Base-by-base conservation (phyloP, 148 eudicot genomes). In the Heliamphora exappendiculata region DNA sequence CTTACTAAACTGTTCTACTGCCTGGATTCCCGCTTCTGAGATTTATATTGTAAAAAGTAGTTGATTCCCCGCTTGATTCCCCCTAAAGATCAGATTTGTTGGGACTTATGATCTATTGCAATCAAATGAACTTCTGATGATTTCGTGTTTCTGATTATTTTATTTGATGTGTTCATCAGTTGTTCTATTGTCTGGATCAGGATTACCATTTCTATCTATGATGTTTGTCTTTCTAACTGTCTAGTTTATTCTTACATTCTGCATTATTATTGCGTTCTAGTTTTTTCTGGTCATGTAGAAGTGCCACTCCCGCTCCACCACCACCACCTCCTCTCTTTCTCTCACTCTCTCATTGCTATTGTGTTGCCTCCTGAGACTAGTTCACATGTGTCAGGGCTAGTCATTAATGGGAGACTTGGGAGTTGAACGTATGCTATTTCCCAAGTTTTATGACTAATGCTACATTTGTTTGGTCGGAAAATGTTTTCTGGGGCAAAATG, bases 11-110 rank as follows among this genome's bases (percentile, higher is more conserved):
- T 67, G 49, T 67, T 41, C 28, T 67, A 28, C 70, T 22, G 49
- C 37, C 36, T 44, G 36, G 22, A 69, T 11, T 37, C 47, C 22
- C 47, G 36, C n/a, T 13, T 47, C 20, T 5, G 34, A 49, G 55
- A 45, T 69, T 67, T n/a, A 22, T 67, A 66, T 66, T 66, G 71
- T 51, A 39, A 69, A 6, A 65, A 65, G 10, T 1, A 65, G 45
- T 10, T 67, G 17, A 4, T 37, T 13, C 17, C 1, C 50, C 16
- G 4, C 71, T 42, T 41, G 29, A 17, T 58, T 22, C 22, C 67
- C 67, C 5, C 2, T 1, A 62, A 22, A 31, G 2, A 1, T 62
- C 36, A 5, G 44, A 10, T 16, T 36, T 17, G 4, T 65, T 9
- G 1, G n/a, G 22, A 28, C 36, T 14, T 42, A 10, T 67, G 44